Conservation (phyloP, 306 rosid species). For the Sophora flavescens region DNA sequence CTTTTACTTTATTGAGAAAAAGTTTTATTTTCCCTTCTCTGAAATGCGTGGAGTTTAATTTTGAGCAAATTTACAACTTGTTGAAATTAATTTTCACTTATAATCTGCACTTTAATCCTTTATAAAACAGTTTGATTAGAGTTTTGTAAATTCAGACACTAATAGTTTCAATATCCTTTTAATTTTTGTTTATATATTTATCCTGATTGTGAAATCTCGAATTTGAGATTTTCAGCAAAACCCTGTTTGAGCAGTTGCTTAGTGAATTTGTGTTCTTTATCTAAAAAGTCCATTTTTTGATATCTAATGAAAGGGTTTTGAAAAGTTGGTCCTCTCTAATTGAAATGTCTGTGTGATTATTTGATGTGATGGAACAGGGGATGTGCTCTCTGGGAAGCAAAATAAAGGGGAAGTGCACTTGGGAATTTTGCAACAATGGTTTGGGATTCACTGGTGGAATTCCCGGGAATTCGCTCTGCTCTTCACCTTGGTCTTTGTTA, state of each 20-base stretch:
- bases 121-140: too few relatives aligned
- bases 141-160: too few relatives aligned
- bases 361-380: constrained; percentile 60
- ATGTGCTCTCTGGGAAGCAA: constrained; percentile 78
- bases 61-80: too few relatives aligned
- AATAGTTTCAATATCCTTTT: too few relatives aligned
- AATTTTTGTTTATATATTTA: background rate
- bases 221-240: background rate
- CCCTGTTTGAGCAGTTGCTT: background rate
- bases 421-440: constrained; percentile 93
- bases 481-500: constrained; percentile 59
- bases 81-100: too few relatives aligned
- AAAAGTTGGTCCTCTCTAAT: background rate
- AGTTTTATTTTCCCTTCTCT: background rate
- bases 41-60: too few relatives aligned
- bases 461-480: constrained; percentile 76
- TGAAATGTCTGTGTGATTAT: background rate
- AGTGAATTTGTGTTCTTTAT: constrained; percentile 11
- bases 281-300: background rate
- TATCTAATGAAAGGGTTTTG: background rate
- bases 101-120: too few relatives aligned
- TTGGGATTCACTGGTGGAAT: constrained; percentile 97
- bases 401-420: constrained; percentile 64
- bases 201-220: background rate
- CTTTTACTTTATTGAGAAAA: background rate